A percentile compares a stretch with the other conserved stretches of the same genome.
phyloP scores from a whole-genome alignment of 2,329 filamentous ascomycete species.

The Onygenales sp. region DNA sequence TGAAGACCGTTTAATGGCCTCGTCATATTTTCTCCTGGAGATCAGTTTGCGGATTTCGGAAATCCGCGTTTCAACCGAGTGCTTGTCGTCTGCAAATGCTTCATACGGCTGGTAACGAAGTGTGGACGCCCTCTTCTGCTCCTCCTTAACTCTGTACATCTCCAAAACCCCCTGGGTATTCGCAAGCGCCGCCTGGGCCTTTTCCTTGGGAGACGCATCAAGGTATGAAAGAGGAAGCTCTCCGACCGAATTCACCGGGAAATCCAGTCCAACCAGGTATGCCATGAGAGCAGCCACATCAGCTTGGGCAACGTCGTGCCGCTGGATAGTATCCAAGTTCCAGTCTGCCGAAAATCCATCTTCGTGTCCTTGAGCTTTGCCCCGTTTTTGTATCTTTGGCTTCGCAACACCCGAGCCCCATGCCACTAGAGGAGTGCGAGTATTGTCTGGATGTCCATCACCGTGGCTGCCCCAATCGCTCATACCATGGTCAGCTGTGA shows the following conservation, averaged over 20 bases:
- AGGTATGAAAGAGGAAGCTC: slow-evolving; percentile 80
- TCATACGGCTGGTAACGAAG: slow-evolving; percentile 69
- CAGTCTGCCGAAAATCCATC: slow-evolving; percentile 81
- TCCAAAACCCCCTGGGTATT: slow-evolving; percentile 85
- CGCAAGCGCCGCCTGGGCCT: slow-evolving; percentile 72
- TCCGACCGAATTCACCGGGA: slow-evolving; percentile 92
- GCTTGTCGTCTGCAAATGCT: slow-evolving; percentile 53
- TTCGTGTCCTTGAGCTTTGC: slow-evolving; percentile 69
- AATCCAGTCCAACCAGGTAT: slow-evolving; percentile 77
- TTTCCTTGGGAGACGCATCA: slow-evolving; percentile 60
- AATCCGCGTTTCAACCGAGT: slow-evolving; percentile 56
- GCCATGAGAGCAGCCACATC: slow-evolving; percentile 95
- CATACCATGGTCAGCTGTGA: slow-evolving; percentile 98
- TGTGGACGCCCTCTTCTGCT: slow-evolving; percentile 64
- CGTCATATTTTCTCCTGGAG: slow-evolving; percentile 53
- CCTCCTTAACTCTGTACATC: slow-evolving; percentile 93
- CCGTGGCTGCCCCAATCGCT: slow-evolving; percentile 99
- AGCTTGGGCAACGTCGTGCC: slow-evolving; percentile 88
- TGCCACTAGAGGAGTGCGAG: slow-evolving; percentile 78
- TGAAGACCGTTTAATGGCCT: slow-evolving; percentile 70
- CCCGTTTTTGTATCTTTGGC: slow-evolving; percentile 50
- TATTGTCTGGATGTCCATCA: slow-evolving; percentile 95
- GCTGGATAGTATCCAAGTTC: slow-evolving; percentile 66
- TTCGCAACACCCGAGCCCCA: slow-evolving; percentile 88
- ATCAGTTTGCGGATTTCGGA: slow-evolving; percentile 61